Base-by-base conservation (phyloP, 495 filamentous ascomycete genomes). In the Daldinia caldariorum region DNA sequence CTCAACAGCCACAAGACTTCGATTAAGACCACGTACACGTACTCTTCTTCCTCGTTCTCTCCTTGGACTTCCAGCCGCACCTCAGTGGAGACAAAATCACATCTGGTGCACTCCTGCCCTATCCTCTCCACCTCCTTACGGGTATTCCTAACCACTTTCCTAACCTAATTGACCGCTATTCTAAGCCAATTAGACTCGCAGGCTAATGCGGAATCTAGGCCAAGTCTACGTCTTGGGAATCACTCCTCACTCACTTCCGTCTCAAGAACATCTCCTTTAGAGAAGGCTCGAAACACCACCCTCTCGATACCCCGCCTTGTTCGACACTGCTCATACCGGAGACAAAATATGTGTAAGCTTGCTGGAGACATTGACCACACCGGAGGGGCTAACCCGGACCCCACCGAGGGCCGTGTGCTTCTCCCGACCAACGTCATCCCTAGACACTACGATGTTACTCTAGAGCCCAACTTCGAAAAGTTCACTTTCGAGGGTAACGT, bases 401-500 rank as follows among this genome's bases (percentile, higher is more conserved):
- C 80, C 64, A 73, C 45, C 38, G 20, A 66, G 58, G 83, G 80
- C 32, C 81, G 88, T 61, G 88, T 88, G 76, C 84, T 90, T 49
- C 83, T 90, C 67, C 88, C 88, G 53, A 81, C 82, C 66, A 89
- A 90, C 75, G 87, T 90, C 51, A 81, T 86, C 57, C 89, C 91
- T 10, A 79, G 77, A 0, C 89, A 92, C 79, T 93, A 93, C 78
- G 83, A 90, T 77, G 80, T 93, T 54, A 90, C 88, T 18, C 81
- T 93, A 29, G 91, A 93, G 81, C 91, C 91, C 58, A 82, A 92
- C 79, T 86, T 93, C 67, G 80, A 86, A 61, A 88, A 85, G 61
- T 87, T 91, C 75, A 90, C 84, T 50, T 93, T 91, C 76, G 81
- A 91, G 45, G 91, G 91, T 41, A 87, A 80, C 57, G 89, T 91